A percentile compares a stretch with the other conserved stretches of the same genome.
Evolutionary conservation across 495 filamentous ascomycete species (phyloP).

Genomic region (Penicilliopsis zonata): DNA sequence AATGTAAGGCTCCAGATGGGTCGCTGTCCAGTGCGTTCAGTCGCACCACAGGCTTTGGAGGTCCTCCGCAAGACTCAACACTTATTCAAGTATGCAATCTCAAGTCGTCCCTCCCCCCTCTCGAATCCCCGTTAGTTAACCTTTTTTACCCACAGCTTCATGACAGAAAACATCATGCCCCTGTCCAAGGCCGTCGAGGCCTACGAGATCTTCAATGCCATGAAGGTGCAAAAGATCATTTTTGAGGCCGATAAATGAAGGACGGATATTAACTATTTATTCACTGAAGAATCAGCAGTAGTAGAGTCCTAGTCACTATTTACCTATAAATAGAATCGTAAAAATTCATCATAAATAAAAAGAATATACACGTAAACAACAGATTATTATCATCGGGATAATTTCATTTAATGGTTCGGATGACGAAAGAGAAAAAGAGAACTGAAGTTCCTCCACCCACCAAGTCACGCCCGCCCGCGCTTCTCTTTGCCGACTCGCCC

Average conservation of each 20-base stretch:
- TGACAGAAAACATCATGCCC: constrained; percentile 90
- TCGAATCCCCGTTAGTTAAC: too few species aligned
- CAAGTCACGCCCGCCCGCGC: constrained; percentile 3
- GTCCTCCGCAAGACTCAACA: constrained; percentile 75
- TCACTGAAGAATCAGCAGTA: too few species aligned
- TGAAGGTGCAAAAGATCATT: constrained; percentile 80
- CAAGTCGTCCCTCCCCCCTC: not conserved
- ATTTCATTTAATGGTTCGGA: not conserved
- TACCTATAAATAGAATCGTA: too few species aligned
- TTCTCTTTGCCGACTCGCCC: constrained; percentile 11
- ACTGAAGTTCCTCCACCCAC: not conserved
- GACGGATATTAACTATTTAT: too few species aligned
- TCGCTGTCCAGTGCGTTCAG: constrained; percentile 78
- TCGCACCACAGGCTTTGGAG: constrained; percentile 67
- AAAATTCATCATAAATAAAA: too few species aligned
- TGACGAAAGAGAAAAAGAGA: not conserved
- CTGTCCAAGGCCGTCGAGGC: constrained; percentile 73
- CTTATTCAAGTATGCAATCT: constrained; percentile 55
- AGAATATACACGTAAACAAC: too few species aligned
- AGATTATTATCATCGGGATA: not conserved
- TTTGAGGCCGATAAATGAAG: constrained; percentile 42
- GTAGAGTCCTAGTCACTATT: too few species aligned
- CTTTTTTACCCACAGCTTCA: constrained; percentile 63
- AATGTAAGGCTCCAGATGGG: constrained; percentile 91
- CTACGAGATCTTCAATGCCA: constrained; percentile 84